Conservation (phyloP, 306 rosid species). For the Carpinus fangiana region DNA sequence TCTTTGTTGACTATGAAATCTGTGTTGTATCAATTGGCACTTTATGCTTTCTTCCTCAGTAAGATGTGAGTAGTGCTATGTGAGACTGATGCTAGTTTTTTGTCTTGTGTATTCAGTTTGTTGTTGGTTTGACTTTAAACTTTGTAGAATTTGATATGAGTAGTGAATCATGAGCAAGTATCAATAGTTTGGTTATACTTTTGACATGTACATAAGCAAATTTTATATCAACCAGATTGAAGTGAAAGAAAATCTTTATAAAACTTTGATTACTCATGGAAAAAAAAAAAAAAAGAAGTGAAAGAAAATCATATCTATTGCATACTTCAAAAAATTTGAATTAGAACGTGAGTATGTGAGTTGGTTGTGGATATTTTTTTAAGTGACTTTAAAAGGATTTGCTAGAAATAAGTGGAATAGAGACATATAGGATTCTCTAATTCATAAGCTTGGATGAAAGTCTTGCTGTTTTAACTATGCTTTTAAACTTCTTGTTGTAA, state of each 20-base stretch:
- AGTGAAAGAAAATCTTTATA: background rate
- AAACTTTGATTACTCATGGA: too few species aligned
- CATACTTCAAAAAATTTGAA: background rate
- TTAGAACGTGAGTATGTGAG: background rate
- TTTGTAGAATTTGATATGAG: background rate
- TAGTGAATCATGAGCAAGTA: background rate
- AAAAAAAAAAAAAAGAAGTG: background rate
- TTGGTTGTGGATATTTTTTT: background rate
- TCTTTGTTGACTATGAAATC: conserved; percentile 5
- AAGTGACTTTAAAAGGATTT: background rate
- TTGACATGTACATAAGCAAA: background rate
- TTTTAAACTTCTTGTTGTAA: background rate
- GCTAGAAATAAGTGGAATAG: background rate
- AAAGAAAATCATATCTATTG: background rate
- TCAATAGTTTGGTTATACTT: background rate
- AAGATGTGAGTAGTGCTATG: background rate
- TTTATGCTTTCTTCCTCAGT: background rate
- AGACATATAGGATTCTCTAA: background rate
- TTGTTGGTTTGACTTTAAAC: background rate
- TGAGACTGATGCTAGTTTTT: background rate
- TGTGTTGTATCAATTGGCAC: background rate
- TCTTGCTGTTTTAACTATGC: background rate
- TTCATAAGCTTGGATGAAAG: background rate
- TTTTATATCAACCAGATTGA: background rate
- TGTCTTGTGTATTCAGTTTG: too few species aligned